Conservation (phyloP, 179 eudicot species). For the Patellifolia procumbens region DNA sequence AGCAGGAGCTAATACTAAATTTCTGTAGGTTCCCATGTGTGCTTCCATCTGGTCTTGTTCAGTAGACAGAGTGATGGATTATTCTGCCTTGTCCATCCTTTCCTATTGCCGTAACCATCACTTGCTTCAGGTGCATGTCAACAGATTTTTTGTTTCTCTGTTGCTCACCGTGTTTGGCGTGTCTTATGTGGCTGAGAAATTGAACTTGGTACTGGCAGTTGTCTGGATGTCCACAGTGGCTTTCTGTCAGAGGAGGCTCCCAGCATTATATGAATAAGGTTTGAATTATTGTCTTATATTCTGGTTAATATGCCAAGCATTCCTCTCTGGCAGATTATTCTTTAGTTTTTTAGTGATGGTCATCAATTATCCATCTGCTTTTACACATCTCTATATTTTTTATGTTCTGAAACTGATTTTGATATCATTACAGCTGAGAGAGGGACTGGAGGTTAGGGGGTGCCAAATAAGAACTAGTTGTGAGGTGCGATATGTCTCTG, state of each 20-base stretch:
- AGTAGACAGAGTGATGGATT: slow-evolving; percentile 67
- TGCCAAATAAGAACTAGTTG: slow-evolving; percentile 58
- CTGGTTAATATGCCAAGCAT: neutral
- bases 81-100: slow-evolving; percentile 71
- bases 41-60: slow-evolving; percentile 93
- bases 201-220: slow-evolving; percentile 41
- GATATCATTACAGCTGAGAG: slow-evolving; percentile 45
- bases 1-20: slow-evolving; percentile 9
- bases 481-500: slow-evolving; percentile 53
- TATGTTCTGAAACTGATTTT: neutral
- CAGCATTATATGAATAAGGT: slow-evolving; percentile 78
- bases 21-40: slow-evolving; percentile 72
- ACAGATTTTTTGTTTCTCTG: neutral
- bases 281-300: neutral
- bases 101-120: slow-evolving; percentile 93
- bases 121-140: slow-evolving; percentile 66
- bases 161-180: neutral
- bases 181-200: neutral
- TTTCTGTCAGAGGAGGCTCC: slow-evolving; percentile 77
- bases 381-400: neutral
- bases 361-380: neutral
- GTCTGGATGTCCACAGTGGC: slow-evolving; percentile 93
- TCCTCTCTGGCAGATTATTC: neutral
- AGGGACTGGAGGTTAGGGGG: slow-evolving; percentile 58
- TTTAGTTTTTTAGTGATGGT: neutral